These are phyloP conservation scores for Inonotus obliquus DNA, from an alignment of 1,284 basidiomycete species.

Conservation along the genomic window DNA sequence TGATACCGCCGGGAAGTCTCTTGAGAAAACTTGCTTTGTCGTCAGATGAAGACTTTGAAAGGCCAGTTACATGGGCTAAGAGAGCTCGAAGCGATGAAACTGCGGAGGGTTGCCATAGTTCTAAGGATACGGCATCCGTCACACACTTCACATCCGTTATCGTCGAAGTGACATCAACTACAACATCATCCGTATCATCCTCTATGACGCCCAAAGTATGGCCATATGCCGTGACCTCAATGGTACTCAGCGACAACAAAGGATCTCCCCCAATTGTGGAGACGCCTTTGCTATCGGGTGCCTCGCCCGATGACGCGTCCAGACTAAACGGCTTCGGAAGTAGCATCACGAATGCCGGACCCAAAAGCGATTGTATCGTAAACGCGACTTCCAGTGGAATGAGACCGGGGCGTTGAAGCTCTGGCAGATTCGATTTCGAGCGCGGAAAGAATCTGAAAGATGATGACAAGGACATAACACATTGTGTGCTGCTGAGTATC, in stretches of 20 bases:
- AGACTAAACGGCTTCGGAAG: constrained; percentile 12
- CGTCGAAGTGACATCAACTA: constrained; percentile 47
- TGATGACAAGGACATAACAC: constrained; percentile 9
- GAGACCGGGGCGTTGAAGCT: neutral
- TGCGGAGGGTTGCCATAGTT: constrained; percentile 70
- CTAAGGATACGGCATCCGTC: constrained; percentile 60
- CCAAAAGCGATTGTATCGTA: constrained; percentile 6
- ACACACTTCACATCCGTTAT: constrained; percentile 47
- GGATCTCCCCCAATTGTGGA: constrained; percentile 40
- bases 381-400: constrained; percentile 12
- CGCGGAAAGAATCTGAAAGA: constrained; percentile 12
- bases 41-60: constrained; percentile 5
- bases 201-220: constrained; percentile 44
- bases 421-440: neutral
- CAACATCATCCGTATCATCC: constrained; percentile 39
- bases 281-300: neutral
- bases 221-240: constrained; percentile 44
- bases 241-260: constrained; percentile 50
- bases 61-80: constrained; percentile 19
- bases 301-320: constrained; percentile 1
- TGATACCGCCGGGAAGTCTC: constrained; percentile 51
- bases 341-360: constrained; percentile 15
- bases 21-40: constrained; percentile 31
- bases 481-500: constrained; percentile 17
- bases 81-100: constrained; percentile 49